Evolutionary conservation across 768 basidiomycete species (phyloP).

Genomic region (Trametes gibbosa): DNA sequence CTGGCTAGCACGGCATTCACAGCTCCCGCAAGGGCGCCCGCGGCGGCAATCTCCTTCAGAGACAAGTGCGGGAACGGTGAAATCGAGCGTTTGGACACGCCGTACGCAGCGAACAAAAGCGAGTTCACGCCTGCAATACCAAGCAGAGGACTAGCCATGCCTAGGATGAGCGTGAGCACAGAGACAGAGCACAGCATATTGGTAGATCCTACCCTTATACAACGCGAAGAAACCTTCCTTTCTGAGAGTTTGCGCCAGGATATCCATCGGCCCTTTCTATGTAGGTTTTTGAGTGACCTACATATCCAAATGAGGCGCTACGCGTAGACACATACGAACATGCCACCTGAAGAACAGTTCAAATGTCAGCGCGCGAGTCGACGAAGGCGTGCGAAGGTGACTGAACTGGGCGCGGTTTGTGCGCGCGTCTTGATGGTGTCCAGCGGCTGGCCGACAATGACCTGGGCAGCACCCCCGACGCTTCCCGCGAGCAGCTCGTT

Average conservation of each 20-base stretch:
- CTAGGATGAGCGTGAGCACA: slow-evolving; percentile 34
- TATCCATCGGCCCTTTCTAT: slow-evolving; percentile 93
- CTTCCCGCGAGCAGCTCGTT: slow-evolving; percentile 88
- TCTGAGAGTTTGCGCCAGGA: slow-evolving; percentile 72
- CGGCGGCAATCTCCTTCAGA: slow-evolving; percentile 73
- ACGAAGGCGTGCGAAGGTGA: slow-evolving; percentile 13
- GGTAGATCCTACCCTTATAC: slow-evolving; percentile 72
- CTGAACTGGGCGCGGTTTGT: slow-evolving; percentile 79
- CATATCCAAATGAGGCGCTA: neutral
- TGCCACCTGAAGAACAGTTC: slow-evolving; percentile 53
- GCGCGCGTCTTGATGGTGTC: slow-evolving; percentile 89
- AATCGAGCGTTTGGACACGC: slow-evolving; percentile 73
- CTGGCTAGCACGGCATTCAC: slow-evolving; percentile 88
- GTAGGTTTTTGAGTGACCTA: neutral
- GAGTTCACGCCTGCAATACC: slow-evolving; percentile 97
- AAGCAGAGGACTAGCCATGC: slow-evolving; percentile 86
- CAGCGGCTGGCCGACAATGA: slow-evolving; percentile 89
- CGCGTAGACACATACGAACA: slow-evolving; percentile 66
- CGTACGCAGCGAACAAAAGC: slow-evolving; percentile 89
- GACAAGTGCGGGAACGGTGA: slow-evolving; percentile 88
- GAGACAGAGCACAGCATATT: neutral
- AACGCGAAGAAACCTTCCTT: slow-evolving; percentile 91
- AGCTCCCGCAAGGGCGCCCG: slow-evolving; percentile 92
- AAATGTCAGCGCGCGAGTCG: neutral
- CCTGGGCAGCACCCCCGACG: slow-evolving; percentile 91